Evolutionary conservation across 768 basidiomycete genomes (phyloP), one percentile per base, ranked within the genome.

Genomic region (Termitomyces sp.): DNA sequence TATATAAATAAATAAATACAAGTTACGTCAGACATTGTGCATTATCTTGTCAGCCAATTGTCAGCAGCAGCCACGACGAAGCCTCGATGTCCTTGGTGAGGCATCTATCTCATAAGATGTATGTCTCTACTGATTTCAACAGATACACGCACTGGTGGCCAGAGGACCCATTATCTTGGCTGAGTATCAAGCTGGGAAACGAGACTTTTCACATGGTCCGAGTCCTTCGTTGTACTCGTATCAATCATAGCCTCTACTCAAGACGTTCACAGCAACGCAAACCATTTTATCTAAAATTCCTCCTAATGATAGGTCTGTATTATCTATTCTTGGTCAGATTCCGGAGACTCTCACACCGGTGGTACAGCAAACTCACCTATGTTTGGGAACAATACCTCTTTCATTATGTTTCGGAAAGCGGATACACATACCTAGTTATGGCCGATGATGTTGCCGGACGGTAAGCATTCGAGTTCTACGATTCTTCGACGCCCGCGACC

Each of bases 211-310:
- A 45, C 88, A 92, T 82, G 94, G 94, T 87, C 30, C 7, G 30
- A 30, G 30, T 30, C 64, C 40, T 78, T 59, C 24, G n/a, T 43
- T 39, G 26, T 45, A 3, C 18, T 33, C 30, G n/a, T 27, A 8
- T 44, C 20, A 49, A 26, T 53, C 39, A 48, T 20, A 24, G 20
- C 10, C 8, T n/a, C n/a, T 36, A 20, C 51, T 57, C 24, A 52
- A 40, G 33, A 46, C 40, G 18, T 34, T 6, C 53, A 18, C 64
- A 92, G 92, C 92, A 18, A 89, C 88, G 1, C 85, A 92, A 66
- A 93, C 88, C 1, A 97, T 98, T 63, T 79, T 99, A 37, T 88
- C 88, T 46, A 96, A 95, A 80, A 98, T 99, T 68, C 95, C 96
- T 1, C 95, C 93, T 4, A 93, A 93, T 68, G 85, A 90, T 69